Percentiles rank a stretch among this genome's conserved stretches.
phyloP scores from a whole-genome alignment of 306 rosid species.

The Vigna trinervia region DNA sequence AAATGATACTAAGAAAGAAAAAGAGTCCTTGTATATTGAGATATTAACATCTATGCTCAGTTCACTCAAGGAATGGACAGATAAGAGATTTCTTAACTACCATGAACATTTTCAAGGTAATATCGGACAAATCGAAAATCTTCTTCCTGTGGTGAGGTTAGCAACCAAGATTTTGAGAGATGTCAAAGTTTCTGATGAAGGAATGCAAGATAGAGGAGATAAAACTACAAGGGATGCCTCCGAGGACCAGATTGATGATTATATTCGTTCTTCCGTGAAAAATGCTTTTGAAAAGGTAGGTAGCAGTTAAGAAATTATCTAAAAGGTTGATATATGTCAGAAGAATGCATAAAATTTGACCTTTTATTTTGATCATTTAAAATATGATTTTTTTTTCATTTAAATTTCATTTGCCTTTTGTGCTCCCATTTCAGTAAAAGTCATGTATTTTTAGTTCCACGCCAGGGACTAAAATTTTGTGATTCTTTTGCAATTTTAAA shows the following conservation, averaged over 20 bases:
- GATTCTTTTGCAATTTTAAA: neutral
- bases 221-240: conserved; percentile 50
- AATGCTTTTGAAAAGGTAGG: conserved; percentile 71
- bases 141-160: conserved; percentile 77
- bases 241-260: conserved; percentile 60
- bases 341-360: conserved; percentile 3
- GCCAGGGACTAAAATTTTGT: neutral
- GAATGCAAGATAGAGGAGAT: conserved; percentile 46
- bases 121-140: conserved; percentile 69
- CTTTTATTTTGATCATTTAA: neutral
- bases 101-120: conserved; percentile 71
- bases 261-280: conserved; percentile 68
- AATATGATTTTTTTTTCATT: neutral
- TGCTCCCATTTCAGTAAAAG: neutral
- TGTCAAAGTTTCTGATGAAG: conserved; percentile 54
- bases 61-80: conserved; percentile 75
- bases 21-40: conserved; percentile 58
- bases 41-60: conserved; percentile 61
- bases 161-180: conserved; percentile 63
- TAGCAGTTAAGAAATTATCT: neutral
- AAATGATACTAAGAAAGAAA: conserved; percentile 66
- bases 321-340: neutral
- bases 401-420: neutral
- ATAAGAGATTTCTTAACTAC: conserved; percentile 72
- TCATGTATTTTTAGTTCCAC: neutral